These are phyloP conservation scores for Bonia amplexicaulis DNA, from an alignment of 176 grass and related monocot genomes.

Conservation along the genomic window DNA sequence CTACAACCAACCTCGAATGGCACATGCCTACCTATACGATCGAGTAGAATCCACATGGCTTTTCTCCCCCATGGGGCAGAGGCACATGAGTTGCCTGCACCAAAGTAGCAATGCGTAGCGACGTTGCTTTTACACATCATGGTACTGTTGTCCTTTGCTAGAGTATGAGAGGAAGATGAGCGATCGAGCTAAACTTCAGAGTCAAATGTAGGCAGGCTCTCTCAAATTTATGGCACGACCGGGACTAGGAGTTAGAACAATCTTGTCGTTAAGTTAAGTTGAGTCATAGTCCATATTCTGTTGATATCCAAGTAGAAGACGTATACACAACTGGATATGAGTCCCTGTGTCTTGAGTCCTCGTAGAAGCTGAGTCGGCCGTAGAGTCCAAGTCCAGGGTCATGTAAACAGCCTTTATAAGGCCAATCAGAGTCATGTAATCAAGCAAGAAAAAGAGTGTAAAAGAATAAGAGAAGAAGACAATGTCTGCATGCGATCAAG, in stretches of 20 bases:
- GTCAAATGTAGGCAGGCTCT: neutral
- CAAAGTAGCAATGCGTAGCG: neutral
- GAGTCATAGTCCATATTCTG: no score
- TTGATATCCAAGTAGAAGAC: no score
- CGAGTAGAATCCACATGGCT: neutral
- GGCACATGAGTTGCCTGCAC: slow-evolving; percentile 22
- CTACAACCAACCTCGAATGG: neutral
- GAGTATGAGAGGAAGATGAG: neutral
- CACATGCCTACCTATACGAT: neutral
- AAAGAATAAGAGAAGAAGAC: no score
- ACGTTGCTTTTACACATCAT: neutral
- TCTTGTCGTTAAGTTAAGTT: no score
- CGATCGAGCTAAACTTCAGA: neutral
- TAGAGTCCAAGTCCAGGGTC: no score
- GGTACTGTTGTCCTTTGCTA: neutral
- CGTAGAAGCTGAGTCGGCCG: no score
- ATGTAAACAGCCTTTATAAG: no score
- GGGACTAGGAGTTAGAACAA: neutral
- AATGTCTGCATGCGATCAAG: no score
- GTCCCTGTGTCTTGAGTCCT: no score
- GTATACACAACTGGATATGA: no score
- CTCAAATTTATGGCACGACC: slow-evolving; percentile 1
- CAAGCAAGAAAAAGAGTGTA: no score
- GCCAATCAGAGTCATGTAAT: no score
- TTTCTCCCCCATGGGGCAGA: neutral